phyloP scores from a whole-genome alignment of 202 grass and related monocot species.

The Elaeis oleifera region DNA sequence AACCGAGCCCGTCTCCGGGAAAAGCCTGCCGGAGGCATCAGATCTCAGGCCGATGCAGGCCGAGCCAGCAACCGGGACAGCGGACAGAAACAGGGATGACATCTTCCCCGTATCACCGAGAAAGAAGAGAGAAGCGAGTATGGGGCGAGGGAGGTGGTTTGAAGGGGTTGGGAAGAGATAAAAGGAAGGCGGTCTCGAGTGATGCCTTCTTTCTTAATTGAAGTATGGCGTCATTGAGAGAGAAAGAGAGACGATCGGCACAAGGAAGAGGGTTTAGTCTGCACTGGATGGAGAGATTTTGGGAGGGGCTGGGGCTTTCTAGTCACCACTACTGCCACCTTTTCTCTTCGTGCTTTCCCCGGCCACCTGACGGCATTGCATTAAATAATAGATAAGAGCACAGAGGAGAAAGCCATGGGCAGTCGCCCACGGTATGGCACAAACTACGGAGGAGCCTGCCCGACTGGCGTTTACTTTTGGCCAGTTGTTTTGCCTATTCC shows the following conservation, averaged over 20 bases:
- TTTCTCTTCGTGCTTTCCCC: neutral
- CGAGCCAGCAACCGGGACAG: neutral
- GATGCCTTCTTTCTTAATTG: too few relatives aligned
- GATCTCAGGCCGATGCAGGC: neutral
- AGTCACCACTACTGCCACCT: neutral
- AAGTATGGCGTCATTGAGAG: too few relatives aligned
- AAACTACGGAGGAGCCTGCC: too few relatives aligned
- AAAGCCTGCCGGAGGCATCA: constrained; percentile 1
- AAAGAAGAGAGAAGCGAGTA: too few relatives aligned
- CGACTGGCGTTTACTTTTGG: too few relatives aligned
- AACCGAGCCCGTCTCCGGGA: neutral
- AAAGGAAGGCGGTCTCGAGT: neutral
- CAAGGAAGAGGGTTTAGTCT: neutral
- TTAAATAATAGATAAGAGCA: too few relatives aligned
- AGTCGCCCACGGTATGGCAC: too few relatives aligned
- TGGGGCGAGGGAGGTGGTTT: too few relatives aligned
- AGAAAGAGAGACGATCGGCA: neutral
- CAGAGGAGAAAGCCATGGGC: too few relatives aligned
- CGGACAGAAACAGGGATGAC: neutral
- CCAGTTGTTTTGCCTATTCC: too few relatives aligned
- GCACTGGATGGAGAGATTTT: neutral
- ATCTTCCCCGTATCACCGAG: neutral
- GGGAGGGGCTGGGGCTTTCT: neutral
- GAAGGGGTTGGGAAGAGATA: neutral
- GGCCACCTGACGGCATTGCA: too few relatives aligned